These are phyloP conservation scores for Neofusicoccum laricinum DNA, from an alignment of 2,329 filamentous ascomycete species.

Conservation along the genomic window DNA sequence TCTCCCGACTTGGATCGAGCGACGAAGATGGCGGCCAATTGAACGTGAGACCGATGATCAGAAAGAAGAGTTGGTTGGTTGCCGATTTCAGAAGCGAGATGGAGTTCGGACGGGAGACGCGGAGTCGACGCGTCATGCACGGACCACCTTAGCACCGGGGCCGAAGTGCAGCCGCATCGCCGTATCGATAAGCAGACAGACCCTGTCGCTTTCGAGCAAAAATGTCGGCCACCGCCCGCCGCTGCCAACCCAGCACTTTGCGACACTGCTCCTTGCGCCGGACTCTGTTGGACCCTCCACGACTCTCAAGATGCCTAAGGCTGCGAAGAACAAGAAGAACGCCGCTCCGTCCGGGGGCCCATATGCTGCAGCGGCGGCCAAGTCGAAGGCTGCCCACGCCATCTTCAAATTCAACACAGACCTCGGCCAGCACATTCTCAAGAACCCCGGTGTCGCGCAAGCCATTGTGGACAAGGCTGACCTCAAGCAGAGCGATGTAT, in stretches of 20 bases:
- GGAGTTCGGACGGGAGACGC: background rate
- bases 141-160: background rate
- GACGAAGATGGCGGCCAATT: background rate
- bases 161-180: background rate
- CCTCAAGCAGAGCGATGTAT: conserved; percentile 75
- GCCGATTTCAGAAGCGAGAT: background rate
- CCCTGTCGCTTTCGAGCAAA: background rate
- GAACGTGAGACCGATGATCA: background rate
- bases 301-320: conserved; percentile 43
- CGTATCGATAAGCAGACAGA: conserved; percentile 7
- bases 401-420: conserved; percentile 89
- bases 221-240: background rate
- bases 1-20: too few relatives aligned
- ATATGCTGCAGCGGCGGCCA: conserved; percentile 44
- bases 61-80: background rate
- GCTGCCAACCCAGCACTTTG: background rate
- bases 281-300: background rate
- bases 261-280: conserved; percentile 8
- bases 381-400: conserved; percentile 63
- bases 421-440: conserved; percentile 77
- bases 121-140: conserved; percentile 5
- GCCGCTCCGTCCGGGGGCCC: conserved; percentile 38
- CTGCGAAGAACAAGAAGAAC: conserved; percentile 37
- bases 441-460: conserved; percentile 38
- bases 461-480: conserved; percentile 82